phyloP scores from a whole-genome alignment of 352 stramenopile genomes.

The Phytopythium cucurbitacearum region DNA sequence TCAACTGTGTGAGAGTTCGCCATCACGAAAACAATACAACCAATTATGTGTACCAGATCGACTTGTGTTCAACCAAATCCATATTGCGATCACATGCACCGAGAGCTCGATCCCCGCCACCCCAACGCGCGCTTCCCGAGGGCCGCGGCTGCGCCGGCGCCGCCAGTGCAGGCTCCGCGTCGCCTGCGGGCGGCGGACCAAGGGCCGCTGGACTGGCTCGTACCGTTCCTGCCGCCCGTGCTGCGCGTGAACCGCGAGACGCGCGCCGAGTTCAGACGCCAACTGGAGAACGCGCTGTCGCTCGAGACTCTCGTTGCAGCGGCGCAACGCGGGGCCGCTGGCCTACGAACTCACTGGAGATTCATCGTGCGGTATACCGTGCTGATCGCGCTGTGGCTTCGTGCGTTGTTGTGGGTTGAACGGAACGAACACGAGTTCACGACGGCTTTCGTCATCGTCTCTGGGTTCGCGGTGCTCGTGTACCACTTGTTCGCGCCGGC shows the following conservation, averaged over 20 bases:
- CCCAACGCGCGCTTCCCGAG: too few relatives aligned
- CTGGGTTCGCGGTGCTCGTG: constrained; percentile 34
- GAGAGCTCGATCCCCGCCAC: too few relatives aligned
- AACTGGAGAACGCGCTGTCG: constrained; percentile 25
- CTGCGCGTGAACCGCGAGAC: constrained; percentile 78
- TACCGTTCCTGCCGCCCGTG: constrained; percentile 81
- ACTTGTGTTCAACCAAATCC: too few relatives aligned
- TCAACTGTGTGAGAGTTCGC: too few relatives aligned
- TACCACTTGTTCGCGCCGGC: constrained; percentile 27
- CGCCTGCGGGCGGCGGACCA: constrained; percentile 15
- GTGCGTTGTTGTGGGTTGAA: constrained; percentile 43
- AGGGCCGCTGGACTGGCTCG: constrained; percentile 59
- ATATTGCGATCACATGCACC: too few relatives aligned
- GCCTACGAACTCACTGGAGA: constrained; percentile 18
- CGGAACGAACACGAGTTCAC: constrained; percentile 47
- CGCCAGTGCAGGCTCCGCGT: not conserved
- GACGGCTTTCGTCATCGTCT: constrained; percentile 57
- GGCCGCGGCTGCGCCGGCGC: too few relatives aligned
- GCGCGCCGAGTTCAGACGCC: constrained; percentile 32
- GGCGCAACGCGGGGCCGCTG: constrained; percentile 11
- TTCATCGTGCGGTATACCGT: constrained; percentile 16
- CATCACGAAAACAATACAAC: too few relatives aligned
- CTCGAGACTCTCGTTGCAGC: constrained; percentile 19
- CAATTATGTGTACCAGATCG: too few relatives aligned
- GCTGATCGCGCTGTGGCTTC: constrained; percentile 29